phyloP scores from a whole-genome alignment of 164 flowering plant species.

The Kingdonia uniflora region DNA sequence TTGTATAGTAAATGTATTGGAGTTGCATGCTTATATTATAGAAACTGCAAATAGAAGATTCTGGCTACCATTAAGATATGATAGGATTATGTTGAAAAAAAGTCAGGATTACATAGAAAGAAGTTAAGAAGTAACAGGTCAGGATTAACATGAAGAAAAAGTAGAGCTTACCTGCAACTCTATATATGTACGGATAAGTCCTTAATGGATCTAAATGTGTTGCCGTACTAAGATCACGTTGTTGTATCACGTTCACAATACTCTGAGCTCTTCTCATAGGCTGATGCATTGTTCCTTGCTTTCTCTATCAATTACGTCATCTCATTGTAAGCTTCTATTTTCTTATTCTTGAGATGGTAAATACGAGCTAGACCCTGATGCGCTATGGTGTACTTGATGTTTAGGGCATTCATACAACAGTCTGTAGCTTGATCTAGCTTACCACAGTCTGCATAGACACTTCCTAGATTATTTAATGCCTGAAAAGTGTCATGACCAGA shows the following conservation, averaged over 20 bases:
- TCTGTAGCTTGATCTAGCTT: constrained; percentile 77
- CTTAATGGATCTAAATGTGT: constrained; percentile 80
- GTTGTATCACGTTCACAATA: constrained; percentile 92
- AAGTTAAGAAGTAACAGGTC: no score
- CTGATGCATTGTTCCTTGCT: constrained; percentile 80
- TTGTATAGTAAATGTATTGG: no score
- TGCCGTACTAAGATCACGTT: constrained; percentile 71
- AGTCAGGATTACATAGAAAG: no score
- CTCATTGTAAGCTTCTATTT: constrained; percentile 89
- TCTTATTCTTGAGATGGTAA: constrained; percentile 59
- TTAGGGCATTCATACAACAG: constrained; percentile 76
- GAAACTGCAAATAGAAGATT: no score
- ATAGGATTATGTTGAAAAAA: no score
- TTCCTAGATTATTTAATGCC: constrained; percentile 93
- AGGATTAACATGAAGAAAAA: no score
- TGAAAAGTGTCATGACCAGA: constrained; percentile 19
- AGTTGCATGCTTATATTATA: no score
- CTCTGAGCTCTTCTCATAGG: constrained; percentile 96
- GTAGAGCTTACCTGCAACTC: constrained; percentile 89
- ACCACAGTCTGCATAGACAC: constrained; percentile 79
- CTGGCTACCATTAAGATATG: no score
- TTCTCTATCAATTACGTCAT: constrained; percentile 93
- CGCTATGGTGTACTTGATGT: constrained; percentile 89
- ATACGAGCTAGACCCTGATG: constrained; percentile 97
- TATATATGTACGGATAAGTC: constrained; percentile 92